Conservation (phyloP, 148 eudicot species). For the Mesembryanthemum crystallinum region DNA sequence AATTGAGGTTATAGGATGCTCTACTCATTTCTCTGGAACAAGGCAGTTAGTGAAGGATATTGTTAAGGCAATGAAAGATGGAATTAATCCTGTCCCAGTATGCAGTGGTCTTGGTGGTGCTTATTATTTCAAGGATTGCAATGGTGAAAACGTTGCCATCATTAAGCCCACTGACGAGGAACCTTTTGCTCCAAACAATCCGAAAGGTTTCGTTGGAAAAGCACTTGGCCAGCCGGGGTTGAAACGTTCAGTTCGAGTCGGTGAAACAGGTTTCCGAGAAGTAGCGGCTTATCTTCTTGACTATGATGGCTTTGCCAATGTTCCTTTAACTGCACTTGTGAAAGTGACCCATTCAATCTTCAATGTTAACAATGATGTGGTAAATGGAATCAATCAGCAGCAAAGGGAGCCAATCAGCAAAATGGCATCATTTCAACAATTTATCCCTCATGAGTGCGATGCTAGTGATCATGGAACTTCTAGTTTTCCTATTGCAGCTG, state of each 20-base stretch:
- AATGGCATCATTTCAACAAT: slow-evolving; percentile 38
- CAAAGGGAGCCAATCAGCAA: slow-evolving; percentile 31
- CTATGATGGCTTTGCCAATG: slow-evolving; percentile 37
- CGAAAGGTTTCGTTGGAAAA: slow-evolving; percentile 39
- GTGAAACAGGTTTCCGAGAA: slow-evolving; percentile 43
- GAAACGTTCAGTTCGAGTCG: slow-evolving; percentile 37
- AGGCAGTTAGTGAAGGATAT: slow-evolving; percentile 30
- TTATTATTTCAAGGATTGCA: slow-evolving; percentile 31
- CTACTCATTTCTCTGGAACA: slow-evolving; percentile 22
- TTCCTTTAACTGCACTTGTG: slow-evolving; percentile 40
- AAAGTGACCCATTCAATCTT: slow-evolving; percentile 39
- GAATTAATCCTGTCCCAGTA: slow-evolving; percentile 35
- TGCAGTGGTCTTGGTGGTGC: slow-evolving; percentile 42
- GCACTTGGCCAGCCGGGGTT: slow-evolving; percentile 46
- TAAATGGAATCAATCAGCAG: slow-evolving; percentile 26
- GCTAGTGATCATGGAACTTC: slow-evolving; percentile 51
- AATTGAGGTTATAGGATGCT: slow-evolving; percentile 37
- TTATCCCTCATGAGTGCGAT: slow-evolving; percentile 41
- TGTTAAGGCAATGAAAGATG: slow-evolving; percentile 30
- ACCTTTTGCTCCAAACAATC: slow-evolving; percentile 45
- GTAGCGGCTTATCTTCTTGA: slow-evolving; percentile 51
- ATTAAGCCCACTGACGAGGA: slow-evolving; percentile 49
- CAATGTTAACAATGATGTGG: slow-evolving; percentile 34
- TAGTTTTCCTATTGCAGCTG: slow-evolving; percentile 40
- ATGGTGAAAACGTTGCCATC: slow-evolving; percentile 36